Conservation (phyloP, 169 alveolate species). For the Condylostoma magnum region DNA sequence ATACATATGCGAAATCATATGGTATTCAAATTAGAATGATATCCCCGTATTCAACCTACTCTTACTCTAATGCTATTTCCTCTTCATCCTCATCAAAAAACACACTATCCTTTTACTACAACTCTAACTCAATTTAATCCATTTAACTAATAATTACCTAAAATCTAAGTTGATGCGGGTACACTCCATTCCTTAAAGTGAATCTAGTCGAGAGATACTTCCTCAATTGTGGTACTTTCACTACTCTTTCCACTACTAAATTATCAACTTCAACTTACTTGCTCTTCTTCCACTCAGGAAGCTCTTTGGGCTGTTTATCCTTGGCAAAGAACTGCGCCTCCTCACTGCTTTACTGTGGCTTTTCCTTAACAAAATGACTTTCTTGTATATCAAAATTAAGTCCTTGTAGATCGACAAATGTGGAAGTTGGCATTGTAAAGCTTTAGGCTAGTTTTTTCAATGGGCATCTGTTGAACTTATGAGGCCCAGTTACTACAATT, state of each 20-base stretch:
- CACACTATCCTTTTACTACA: too few species aligned
- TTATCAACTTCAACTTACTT: conserved; percentile 53
- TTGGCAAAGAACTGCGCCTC: not conserved
- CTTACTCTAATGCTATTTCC: too few species aligned
- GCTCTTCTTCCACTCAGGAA: conserved; percentile 47
- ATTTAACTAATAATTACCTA: not conserved
- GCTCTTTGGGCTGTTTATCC: conserved; percentile 43
- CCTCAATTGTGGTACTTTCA: conserved; percentile 7
- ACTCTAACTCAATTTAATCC: not conserved
- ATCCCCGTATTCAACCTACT: too few species aligned
- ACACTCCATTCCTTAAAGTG: conserved; percentile 39
- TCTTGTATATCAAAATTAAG: conserved; percentile 55
- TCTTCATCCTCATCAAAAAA: too few species aligned
- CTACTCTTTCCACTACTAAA: not conserved
- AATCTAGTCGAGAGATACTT: conserved; percentile 29
- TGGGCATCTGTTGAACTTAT: conserved; percentile 80
- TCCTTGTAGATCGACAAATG: conserved; percentile 56
- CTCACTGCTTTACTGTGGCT: not conserved
- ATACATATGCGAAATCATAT: too few species aligned
- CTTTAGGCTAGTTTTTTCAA: conserved; percentile 70
- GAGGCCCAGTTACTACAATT: conserved; percentile 82
- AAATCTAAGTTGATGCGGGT: conserved; percentile 39
- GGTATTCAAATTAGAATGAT: too few species aligned
- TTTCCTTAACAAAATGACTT: conserved; percentile 56
- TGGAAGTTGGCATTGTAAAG: conserved; percentile 70